A percentile compares a stretch with the other conserved stretches of the same genome.
These are phyloP conservation scores for Catharanthus roseus DNA, from an alignment of 257 asterid genomes.

Conservation along the genomic window DNA sequence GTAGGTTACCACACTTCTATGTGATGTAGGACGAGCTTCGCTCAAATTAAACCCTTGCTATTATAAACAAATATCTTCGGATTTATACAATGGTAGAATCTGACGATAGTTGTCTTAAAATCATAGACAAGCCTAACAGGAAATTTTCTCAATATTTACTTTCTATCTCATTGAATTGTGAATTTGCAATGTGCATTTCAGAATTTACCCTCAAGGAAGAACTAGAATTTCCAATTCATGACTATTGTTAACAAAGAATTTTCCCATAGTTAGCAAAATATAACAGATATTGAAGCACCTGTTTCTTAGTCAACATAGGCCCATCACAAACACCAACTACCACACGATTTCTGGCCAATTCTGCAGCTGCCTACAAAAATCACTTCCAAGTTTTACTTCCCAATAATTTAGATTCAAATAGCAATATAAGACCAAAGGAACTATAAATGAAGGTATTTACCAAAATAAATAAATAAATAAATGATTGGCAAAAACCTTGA, in stretches of 20 bases:
- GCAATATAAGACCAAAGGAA: background rate
- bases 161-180: no score
- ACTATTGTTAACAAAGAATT: background rate
- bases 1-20: no score
- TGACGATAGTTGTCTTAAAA: no score
- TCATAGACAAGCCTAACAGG: no score
- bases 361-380: constrained; percentile 60
- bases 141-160: no score
- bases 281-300: constrained; percentile 29
- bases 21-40: no score
- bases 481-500: constrained; percentile 42
- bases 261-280: background rate
- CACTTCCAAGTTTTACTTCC: background rate
- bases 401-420: background rate
- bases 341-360: constrained; percentile 53
- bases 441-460: no score
- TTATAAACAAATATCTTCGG: no score
- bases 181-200: no score
- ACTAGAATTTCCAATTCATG: background rate
- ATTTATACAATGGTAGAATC: no score
- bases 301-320: constrained; percentile 72
- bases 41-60: no score
- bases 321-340: constrained; percentile 94
- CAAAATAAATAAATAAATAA: no score
- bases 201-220: background rate